Percentiles rank a stretch among this genome's conserved stretches.
Conservation (phyloP, 1,284 basidiomycete species). For the Puccinia triticina region DNA sequence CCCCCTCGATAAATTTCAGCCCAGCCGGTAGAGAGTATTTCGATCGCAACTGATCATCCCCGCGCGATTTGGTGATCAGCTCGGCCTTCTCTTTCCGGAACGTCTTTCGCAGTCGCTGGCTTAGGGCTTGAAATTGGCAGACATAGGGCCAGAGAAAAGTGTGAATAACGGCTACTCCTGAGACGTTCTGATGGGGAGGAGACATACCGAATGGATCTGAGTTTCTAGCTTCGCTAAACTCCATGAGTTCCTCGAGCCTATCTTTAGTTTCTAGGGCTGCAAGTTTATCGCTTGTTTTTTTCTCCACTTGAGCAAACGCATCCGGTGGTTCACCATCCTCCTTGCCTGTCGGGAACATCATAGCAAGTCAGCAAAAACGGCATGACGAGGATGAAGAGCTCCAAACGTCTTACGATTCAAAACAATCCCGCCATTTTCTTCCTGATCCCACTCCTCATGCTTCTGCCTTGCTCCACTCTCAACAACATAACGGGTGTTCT, state of each 20-base stretch:
- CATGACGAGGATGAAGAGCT: conserved; percentile 14
- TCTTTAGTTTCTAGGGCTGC: conserved; percentile 74
- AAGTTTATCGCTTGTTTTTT: conserved; percentile 76
- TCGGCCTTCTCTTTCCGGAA: conserved; percentile 78
- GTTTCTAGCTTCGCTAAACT: conserved; percentile 57
- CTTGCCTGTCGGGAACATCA: conserved; percentile 66
- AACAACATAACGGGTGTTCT: conserved; percentile 96
- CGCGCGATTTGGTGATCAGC: conserved; percentile 30
- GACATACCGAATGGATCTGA: conserved; percentile 48
- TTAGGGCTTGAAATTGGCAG: conserved; percentile 63
- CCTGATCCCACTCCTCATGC: conserved; percentile 92
- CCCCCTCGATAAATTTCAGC: conserved; percentile 35
- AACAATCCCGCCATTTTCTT: conserved; percentile 89
- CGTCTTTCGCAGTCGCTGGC: conserved; percentile 71
- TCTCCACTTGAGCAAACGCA: conserved; percentile 84
- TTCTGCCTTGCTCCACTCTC: conserved; percentile 84
- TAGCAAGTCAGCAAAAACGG: not conserved
- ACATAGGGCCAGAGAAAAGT: conserved; percentile 59
- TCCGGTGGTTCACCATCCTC: conserved; percentile 70
- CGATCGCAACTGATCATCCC: conserved; percentile 35
- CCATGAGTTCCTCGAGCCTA: conserved; percentile 73
- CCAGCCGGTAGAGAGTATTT: conserved; percentile 41
- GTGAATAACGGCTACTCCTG: conserved; percentile 78
- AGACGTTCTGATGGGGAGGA: not conserved
- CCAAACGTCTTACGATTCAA: conserved; percentile 69